Evolutionary conservation across 305 asterid species (phyloP), one percentile per base, ranked within the genome.

Genomic region (Fraxinus albicans): DNA sequence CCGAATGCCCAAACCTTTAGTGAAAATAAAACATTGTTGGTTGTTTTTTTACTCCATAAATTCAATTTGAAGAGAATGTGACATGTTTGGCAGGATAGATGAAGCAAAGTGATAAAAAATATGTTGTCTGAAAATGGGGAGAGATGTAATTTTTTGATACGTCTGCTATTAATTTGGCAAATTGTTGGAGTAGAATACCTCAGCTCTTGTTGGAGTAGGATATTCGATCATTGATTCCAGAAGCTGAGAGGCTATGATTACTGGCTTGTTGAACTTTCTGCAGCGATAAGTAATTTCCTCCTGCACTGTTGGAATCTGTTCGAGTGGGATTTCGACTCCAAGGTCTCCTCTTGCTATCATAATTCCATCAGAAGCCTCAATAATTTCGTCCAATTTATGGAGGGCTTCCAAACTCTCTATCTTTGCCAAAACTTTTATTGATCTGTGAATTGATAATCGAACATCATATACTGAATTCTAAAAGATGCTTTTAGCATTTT

Each of bases 281-380:
- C 98, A 93, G 23, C 91, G 80, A 63, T 81, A 80, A 44, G 89
- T 88, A 31, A 94, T 94, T 82, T 89, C 77, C 80, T 91, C 91
- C 80, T 94, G 98, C 80, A 92, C 91, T 15, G 92, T 81, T 17
- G 98, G 98, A 60, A 94, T 92, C 90, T 93, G 94, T 87, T 92
- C 98, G 4, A 93, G 88, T 69, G 97, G 97, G 79, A 94, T 89
- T 86, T 94, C 97, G 38, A 93, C 98, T 80, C 98, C 98, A 73
- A 94, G 97, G 88, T 94, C 98, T 72, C 98, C 97, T 87, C 98
- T 88, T 27, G 98, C 98, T 55, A 93, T 92, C 98, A 94, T 93
- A 87, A 93, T 90, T 34, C 98, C 98, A 85, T 94, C 95, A 2
- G 97, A 93, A 83, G 95, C 92, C 79, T 85, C 87, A 6, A 93